Evolutionary conservation across 352 stramenopile species (phyloP).

Genomic region (Phytophthora sojae): DNA sequence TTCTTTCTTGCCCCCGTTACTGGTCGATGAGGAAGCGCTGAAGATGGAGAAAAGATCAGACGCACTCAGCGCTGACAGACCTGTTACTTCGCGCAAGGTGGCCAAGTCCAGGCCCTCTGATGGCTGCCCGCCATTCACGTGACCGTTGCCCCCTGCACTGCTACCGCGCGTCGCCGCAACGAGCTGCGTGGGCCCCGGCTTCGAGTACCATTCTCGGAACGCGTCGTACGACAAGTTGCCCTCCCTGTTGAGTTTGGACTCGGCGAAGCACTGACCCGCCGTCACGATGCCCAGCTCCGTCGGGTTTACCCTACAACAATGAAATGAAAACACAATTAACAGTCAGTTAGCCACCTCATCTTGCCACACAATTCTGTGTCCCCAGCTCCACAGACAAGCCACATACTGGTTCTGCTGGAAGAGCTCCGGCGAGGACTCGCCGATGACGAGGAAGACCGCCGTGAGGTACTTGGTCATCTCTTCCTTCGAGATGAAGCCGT

Average conservation of each 20-base stretch:
- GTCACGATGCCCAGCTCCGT: constrained; percentile 74
- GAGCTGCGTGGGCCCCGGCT: constrained; percentile 62
- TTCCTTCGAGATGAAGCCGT: constrained; percentile 83
- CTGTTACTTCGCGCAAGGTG: constrained; percentile 62
- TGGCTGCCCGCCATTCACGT: constrained; percentile 19
- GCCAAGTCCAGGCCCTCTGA: constrained; percentile 28
- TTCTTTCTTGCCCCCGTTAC: constrained; percentile 17
- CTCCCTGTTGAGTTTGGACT: constrained; percentile 68
- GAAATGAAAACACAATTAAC: not conserved
- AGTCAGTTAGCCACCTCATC: too few relatives aligned
- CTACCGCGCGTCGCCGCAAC: constrained; percentile 20
- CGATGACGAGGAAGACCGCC: constrained; percentile 85
- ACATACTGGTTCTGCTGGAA: constrained; percentile 78
- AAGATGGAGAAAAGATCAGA: constrained; percentile 74
- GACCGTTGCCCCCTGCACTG: constrained; percentile 6
- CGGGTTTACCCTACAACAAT: constrained; percentile 55
- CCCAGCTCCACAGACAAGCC: not conserved
- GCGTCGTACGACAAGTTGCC: constrained; percentile 78
- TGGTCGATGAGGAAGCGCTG: constrained; percentile 36
- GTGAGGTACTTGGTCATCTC: constrained; percentile 92
- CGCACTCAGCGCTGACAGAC: constrained; percentile 55
- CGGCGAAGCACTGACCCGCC: constrained; percentile 76
- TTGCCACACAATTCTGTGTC: too few relatives aligned
- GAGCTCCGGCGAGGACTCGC: constrained; percentile 67
- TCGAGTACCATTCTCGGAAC: constrained; percentile 84